Evolutionary conservation across 2,329 filamentous ascomycete species (phyloP).

Genomic region (Davidsoniella virescens): DNA sequence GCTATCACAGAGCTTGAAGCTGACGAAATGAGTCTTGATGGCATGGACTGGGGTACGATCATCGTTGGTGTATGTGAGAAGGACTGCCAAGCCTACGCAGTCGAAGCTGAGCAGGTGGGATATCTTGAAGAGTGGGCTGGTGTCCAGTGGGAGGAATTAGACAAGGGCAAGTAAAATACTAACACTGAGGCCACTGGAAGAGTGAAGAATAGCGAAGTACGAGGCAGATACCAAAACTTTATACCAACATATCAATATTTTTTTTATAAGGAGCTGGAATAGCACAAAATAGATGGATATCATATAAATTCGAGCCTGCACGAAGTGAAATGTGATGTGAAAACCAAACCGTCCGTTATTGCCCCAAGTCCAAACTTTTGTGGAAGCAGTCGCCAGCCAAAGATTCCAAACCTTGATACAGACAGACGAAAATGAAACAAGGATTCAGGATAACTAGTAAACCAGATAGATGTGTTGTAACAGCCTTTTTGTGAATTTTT

Average conservation of each 20-base stretch:
- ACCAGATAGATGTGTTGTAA: background rate
- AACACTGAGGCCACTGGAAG: background rate
- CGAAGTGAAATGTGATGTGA: background rate
- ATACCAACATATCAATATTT: background rate
- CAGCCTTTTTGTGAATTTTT: slow-evolving; percentile 2
- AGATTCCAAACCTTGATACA: background rate
- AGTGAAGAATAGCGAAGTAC: background rate
- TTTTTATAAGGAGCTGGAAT: background rate
- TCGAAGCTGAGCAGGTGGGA: slow-evolving; percentile 45
- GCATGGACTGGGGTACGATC: slow-evolving; percentile 97
- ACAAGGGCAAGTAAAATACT: slow-evolving; percentile 20
- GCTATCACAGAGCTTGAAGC: slow-evolving; percentile 78
- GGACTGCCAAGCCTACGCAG: slow-evolving; percentile 53
- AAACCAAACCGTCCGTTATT: too few species aligned
- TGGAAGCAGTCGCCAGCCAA: background rate
- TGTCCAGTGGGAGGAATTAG: slow-evolving; percentile 87
- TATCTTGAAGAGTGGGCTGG: slow-evolving; percentile 95
- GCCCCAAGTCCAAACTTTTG: background rate
- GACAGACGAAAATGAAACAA: background rate
- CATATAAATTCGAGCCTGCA: background rate
- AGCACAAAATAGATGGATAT: background rate
- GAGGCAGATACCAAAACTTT: background rate
- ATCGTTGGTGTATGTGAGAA: slow-evolving; percentile 68
- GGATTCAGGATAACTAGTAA: background rate
- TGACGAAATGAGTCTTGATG: slow-evolving; percentile 54